Evolutionary conservation across 768 basidiomycete species (phyloP), one percentile per base, ranked within the genome.

Genomic region (Boletus speciosus): DNA sequence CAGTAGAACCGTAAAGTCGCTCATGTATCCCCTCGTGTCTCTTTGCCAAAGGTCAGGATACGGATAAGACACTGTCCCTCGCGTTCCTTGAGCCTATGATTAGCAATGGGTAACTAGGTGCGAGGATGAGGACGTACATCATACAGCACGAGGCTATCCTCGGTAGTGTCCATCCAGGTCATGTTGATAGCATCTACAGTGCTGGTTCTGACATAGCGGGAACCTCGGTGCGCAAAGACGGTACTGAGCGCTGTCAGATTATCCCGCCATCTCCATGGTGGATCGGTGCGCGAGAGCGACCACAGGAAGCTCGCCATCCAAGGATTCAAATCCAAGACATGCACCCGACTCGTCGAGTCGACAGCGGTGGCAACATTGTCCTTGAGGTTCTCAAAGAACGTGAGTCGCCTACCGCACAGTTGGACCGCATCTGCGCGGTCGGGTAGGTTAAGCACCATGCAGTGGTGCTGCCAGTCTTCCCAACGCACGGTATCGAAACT

Each of bases 71-170:
- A 71, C 58, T 72, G 66, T 23, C 68, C 69, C 52, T 69, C 69
- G 25, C 60, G 66, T 47, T 70, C 71, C 70, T 70, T 54, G 36
- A 29, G 23, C 1, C 3, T 35, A 34, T 40, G 15, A 16, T 63
- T 12, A 64, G 51, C 29, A 21, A 51, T 11, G 4, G 7, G 32
- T 15, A 6, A 31, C 39, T 0, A 9, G 16, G 35, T 31, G 36
- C n/a, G 48, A 48, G 19, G 21, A 25, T 4, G 19, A 37, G 42
- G 36, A 71, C 80, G 43, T 65, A 83, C 84, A 57, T 82, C 65
- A 56, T 83, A 75, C 49, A 86, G 62, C 49, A 84, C 69, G 19
- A 85, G 74, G 51, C 83, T 82, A 57, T 86, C 84, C 64, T 85
- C 84, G 11, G 81, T 85, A 38, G 77, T 76, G 38, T 75, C 72